A percentile compares a stretch with the other conserved stretches of the same genome.
Evolutionary conservation across 2,329 filamentous ascomycete genomes (phyloP).

Genomic region (Penicillium sumatraense): DNA sequence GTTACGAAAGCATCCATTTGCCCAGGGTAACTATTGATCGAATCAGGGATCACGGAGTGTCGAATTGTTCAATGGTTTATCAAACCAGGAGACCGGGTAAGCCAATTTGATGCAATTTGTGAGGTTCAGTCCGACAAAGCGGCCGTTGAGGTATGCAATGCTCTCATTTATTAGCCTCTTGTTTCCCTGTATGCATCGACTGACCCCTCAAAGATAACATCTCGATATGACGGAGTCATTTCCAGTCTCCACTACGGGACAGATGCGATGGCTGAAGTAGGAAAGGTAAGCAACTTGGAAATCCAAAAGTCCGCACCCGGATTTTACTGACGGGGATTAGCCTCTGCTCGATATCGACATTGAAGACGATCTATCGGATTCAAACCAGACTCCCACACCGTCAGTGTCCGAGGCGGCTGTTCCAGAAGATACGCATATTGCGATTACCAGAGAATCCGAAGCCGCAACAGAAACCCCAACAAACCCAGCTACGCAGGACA

Average conservation of each 20-base stretch:
- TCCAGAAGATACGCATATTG: neutral
- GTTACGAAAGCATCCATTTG: neutral
- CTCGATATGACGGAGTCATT: slow-evolving; percentile 3
- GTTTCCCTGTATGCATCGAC: neutral
- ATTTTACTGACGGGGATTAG: neutral
- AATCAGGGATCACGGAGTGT: slow-evolving; percentile 2
- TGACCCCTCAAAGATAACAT: slow-evolving; percentile 2
- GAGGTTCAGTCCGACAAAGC: slow-evolving; percentile 6
- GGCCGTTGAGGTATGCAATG: slow-evolving; percentile 4
- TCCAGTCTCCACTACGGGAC: slow-evolving; percentile 1
- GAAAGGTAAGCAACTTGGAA: slow-evolving; percentile 1
- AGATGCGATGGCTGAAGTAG: slow-evolving; percentile 6
- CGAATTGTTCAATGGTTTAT: slow-evolving; percentile 5
- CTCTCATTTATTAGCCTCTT: neutral
- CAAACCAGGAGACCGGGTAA: slow-evolving; percentile 3
- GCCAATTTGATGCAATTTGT: slow-evolving; percentile 7
- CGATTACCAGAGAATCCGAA: neutral
- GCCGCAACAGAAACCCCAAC: neutral
- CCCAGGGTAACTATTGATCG: neutral
- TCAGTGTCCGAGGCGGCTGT: neutral
- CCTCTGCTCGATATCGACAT: neutral
- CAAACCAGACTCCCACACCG: neutral
- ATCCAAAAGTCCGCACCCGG: neutral
- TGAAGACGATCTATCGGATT: neutral
- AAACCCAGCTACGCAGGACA: neutral